Evolutionary conservation across 208 protist species (phyloP).

Genomic region (Acanthamoeba sp.): DNA sequence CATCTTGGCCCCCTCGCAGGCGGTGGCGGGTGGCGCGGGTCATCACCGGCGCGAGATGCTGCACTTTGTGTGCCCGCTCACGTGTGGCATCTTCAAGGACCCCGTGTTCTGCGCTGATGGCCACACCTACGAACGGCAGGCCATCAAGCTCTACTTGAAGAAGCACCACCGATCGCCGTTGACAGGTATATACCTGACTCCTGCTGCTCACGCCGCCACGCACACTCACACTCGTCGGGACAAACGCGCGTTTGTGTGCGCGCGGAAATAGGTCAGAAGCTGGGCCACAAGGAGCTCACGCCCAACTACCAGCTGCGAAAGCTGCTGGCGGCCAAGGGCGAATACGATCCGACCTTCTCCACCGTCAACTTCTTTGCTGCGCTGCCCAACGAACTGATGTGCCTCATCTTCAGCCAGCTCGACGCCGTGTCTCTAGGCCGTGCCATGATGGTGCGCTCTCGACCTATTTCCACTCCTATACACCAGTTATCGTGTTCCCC

Average conservation of each 20-base stretch:
- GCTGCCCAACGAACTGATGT: slow-evolving; percentile 4
- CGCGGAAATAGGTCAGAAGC: neutral
- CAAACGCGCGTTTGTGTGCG: no score
- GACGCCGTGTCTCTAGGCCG: neutral
- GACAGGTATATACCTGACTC: neutral
- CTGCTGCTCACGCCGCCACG: no score
- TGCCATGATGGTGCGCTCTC: neutral
- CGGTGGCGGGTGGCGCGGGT: neutral
- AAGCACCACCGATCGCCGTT: slow-evolving; percentile 2
- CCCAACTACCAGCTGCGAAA: slow-evolving; percentile 44
- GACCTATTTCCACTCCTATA: no score
- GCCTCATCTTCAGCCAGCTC: slow-evolving; percentile 6
- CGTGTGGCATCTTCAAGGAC: slow-evolving; percentile 7
- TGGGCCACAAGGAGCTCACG: neutral
- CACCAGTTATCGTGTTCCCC: neutral
- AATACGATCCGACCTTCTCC: slow-evolving; percentile 5
- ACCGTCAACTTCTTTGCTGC: slow-evolving; percentile 8
- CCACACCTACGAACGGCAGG: slow-evolving; percentile 48
- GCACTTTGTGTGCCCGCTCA: slow-evolving; percentile 56
- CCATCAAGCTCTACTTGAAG: neutral
- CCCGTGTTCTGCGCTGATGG: slow-evolving; percentile 25
- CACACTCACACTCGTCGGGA: no score
- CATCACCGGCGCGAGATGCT: neutral
- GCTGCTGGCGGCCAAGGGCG: neutral
- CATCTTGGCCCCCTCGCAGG: neutral